A percentile compares a stretch with the other conserved stretches of the same genome.
Conservation (phyloP, 176 grass and related monocot species). For the Raddia distichophylla region DNA sequence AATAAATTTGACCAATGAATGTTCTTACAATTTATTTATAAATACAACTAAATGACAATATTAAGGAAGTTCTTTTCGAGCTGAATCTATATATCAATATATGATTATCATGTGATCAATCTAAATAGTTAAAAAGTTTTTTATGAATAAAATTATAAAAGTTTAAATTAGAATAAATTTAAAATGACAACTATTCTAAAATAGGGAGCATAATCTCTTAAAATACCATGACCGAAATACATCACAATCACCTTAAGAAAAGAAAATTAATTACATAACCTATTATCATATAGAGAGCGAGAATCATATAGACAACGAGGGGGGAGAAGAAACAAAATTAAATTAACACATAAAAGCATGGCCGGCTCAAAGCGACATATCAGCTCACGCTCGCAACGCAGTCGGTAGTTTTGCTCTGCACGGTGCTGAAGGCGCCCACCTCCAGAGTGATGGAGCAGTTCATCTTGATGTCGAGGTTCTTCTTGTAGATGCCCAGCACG, state of each 20-base stretch:
- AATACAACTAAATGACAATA: no score
- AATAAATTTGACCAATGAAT: no score
- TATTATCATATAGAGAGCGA: neutral
- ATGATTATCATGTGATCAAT: no score
- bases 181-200: no score
- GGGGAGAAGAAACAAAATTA: neutral
- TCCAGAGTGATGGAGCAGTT: constrained; percentile 63
- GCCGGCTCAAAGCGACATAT: neutral
- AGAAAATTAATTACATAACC: neutral
- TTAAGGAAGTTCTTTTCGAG: no score
- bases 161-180: no score
- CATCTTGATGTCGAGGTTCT: constrained; percentile 66
- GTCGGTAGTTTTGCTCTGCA: constrained; percentile 35
- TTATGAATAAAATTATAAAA: no score
- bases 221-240: neutral
- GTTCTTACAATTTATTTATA: no score
- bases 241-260: neutral
- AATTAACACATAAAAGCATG: neutral
- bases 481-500: constrained; percentile 82
- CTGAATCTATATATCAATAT: no score
- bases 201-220: neutral
- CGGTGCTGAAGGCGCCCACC: constrained; percentile 37
- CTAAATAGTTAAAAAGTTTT: no score
- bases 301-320: no score
- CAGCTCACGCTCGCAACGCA: constrained; percentile 55